Percentiles rank a stretch among this genome's conserved stretches.
Conservation (phyloP, 2,329 filamentous ascomycete species). For the Huntiella abstrusa region DNA sequence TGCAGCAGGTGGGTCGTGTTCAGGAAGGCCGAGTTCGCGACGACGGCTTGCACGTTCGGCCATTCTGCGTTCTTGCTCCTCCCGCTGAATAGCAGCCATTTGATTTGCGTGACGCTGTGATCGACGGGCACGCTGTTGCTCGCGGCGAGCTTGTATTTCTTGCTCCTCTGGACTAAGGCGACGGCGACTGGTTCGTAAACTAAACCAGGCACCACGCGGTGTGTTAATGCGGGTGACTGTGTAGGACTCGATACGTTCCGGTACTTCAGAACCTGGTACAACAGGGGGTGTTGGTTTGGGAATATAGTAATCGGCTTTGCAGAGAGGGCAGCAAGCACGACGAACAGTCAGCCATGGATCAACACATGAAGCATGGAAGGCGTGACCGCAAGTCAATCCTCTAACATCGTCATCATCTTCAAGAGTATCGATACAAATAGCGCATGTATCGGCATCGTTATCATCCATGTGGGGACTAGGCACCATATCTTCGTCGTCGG, state of each 20-base stretch:
- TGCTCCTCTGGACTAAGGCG: conserved; percentile 15
- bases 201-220: conserved; percentile 24
- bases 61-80: conserved; percentile 6
- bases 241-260: conserved; percentile 17
- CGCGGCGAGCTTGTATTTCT: conserved; percentile 5
- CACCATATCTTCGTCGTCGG: conserved; percentile 56
- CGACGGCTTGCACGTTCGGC: conserved; percentile 2
- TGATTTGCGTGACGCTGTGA: conserved; percentile 7
- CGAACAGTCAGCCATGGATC: conserved; percentile 93
- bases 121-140: conserved; percentile 5
- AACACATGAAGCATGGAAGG: conserved; percentile 88
- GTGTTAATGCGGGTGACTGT: conserved; percentile 29
- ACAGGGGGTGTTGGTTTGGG: conserved; percentile 44
- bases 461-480: conserved; percentile 66
- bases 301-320: conserved; percentile 94
- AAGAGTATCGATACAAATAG: conserved; percentile 84
- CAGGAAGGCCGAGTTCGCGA: conserved; percentile 2
- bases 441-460: conserved; percentile 78
- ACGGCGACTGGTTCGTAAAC: conserved; percentile 17
- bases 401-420: conserved; percentile 94
- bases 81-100: conserved; percentile 3
- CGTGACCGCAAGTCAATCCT: conserved; percentile 88
- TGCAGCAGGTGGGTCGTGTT: neutral
- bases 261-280: conserved; percentile 14
- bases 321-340: conserved; percentile 87